Base-by-base conservation (phyloP, 1,284 basidiomycete species). In the Sanghuangporus baumii region DNA sequence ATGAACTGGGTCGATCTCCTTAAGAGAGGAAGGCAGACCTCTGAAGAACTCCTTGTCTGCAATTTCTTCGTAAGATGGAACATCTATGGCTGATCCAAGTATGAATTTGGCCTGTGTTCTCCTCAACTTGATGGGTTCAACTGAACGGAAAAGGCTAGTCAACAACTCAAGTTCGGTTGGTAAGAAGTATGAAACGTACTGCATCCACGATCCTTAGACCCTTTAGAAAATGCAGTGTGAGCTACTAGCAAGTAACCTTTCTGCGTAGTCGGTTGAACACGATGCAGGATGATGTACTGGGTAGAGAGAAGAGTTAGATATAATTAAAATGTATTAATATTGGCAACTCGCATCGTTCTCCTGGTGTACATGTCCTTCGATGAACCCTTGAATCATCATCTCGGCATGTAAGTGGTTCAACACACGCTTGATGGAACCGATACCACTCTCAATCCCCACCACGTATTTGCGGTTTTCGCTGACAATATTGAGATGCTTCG, bases 361-460 rank as follows among this genome's bases (percentile, higher is more conserved):
- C 73, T 97, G 93, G 71, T 95, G 94, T 11, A 98, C 93, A 75
- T 97, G 93, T 0, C 94, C 95, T 73, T 98, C 95, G 65, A 86
- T 85, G 68, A 83, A 96, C 0, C 86, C 90, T 1, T 80, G 85
- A 36, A 91, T 77, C 6, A 93, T 83, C 91, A 98, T 95, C 77
- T 98, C 93, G 43, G 91, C 78, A 74, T 94, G 94, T 55, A 98
- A 73, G 61, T 88, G 84, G 71, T 97, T 98, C 65, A 98, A 71
- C 0, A 96, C 73, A 60, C 92, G 79, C 80, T 98, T 98, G 58
- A 89, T 85, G 60, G 75, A 82, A 6, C 89, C 88, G 68, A 97
- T 94, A 0, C 91, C 91, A 58, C 84, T 86, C 20, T 76, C 72
- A 60, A 81, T 78, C 14, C 76, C 81, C 12, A 78, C 70, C 67